Conservation (phyloP, 1,139 yeast genomes). For the Scheffersomyces insectosa region DNA sequence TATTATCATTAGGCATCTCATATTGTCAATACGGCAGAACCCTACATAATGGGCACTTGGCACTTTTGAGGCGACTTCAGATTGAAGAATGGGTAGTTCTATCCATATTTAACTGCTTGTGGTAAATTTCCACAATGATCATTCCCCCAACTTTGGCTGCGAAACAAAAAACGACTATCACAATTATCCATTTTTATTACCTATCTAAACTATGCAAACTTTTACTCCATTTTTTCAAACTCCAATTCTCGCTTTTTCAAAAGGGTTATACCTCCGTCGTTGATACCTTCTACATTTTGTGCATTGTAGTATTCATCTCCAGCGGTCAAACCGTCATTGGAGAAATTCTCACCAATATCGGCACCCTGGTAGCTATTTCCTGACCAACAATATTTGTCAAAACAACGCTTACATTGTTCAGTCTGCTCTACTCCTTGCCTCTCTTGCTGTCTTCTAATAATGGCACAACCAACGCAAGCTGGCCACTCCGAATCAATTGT, state of each 20-base stretch:
- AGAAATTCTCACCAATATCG: constrained; percentile 15
- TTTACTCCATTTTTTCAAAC: not conserved
- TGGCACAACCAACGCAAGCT: constrained; percentile 86
- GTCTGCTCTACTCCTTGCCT: constrained; percentile 62
- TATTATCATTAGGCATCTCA: too few species aligned
- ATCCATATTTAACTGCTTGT: too few species aligned
- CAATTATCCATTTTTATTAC: too few species aligned
- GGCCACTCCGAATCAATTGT: constrained; percentile 74
- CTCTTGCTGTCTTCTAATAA: constrained; percentile 79
- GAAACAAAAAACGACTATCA: too few species aligned
- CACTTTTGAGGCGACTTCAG: too few species aligned
- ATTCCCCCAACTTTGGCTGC: too few species aligned
- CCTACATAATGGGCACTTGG: too few species aligned
- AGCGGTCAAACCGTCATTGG: constrained; percentile 9
- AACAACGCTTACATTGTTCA: constrained; percentile 72
- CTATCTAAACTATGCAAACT: too few species aligned
- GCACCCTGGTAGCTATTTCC: constrained; percentile 34
- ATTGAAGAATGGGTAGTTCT: too few species aligned
- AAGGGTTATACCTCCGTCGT: constrained; percentile 1
- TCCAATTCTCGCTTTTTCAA: not conserved
- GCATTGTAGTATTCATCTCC: constrained; percentile 7
- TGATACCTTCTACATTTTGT: constrained; percentile 5
- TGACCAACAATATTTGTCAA: constrained; percentile 80
- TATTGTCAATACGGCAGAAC: too few species aligned
- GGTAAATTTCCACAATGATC: too few species aligned